Evolutionary conservation across 2,329 filamentous ascomycete genomes (phyloP).

Genomic region (Cladosporium sp.): DNA sequence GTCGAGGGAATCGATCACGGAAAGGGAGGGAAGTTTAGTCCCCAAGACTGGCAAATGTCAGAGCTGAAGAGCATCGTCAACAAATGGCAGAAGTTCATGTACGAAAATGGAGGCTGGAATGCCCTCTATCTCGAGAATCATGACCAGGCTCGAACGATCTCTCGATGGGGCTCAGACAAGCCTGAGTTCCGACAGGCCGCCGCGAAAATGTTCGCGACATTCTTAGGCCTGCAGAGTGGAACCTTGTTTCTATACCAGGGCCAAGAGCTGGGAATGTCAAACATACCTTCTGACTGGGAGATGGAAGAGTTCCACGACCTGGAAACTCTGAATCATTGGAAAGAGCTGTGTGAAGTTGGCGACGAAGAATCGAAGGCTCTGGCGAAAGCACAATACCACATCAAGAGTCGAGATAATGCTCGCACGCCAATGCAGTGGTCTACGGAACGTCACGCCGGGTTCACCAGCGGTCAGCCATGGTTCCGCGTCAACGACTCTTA

Average conservation of each 20-base stretch:
- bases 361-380: slow-evolving; percentile 46
- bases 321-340: slow-evolving; percentile 56
- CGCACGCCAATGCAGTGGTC: slow-evolving; percentile 66
- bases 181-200: slow-evolving; percentile 45
- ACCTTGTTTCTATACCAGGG: slow-evolving; percentile 50
- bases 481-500: slow-evolving; percentile 54
- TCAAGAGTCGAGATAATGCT: slow-evolving; percentile 11
- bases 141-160: slow-evolving; percentile 57
- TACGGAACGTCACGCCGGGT: slow-evolving; percentile 53
- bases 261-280: slow-evolving; percentile 49
- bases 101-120: slow-evolving; percentile 59
- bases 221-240: slow-evolving; percentile 27
- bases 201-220: slow-evolving; percentile 50
- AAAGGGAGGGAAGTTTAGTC: slow-evolving; percentile 42
- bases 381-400: slow-evolving; percentile 34
- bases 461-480: slow-evolving; percentile 55
- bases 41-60: slow-evolving; percentile 44
- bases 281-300: slow-evolving; percentile 41
- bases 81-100: slow-evolving; percentile 59
- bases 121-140: slow-evolving; percentile 63
- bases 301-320: slow-evolving; percentile 48
- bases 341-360: slow-evolving; percentile 38
- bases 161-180: slow-evolving; percentile 50
- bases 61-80: slow-evolving; percentile 49
- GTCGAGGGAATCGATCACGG: slow-evolving; percentile 46